Conservation (phyloP, 257 asterid genomes). For the Nicotiana knightiana region DNA sequence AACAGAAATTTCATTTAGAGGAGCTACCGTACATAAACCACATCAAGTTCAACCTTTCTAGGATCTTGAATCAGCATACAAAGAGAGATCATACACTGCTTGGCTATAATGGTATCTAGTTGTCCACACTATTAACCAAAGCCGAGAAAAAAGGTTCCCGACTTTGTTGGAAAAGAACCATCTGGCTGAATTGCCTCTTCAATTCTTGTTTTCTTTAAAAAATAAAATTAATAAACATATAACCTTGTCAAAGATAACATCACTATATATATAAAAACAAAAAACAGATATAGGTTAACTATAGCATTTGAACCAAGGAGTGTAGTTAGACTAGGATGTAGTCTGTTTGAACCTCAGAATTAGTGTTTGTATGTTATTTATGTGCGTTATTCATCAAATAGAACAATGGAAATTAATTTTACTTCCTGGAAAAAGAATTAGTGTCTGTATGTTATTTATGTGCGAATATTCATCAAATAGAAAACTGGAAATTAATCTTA, state of each 20-base stretch:
- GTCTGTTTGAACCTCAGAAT: neutral
- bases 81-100: neutral
- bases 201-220: neutral
- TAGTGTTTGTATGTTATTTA: neutral
- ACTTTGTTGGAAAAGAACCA: neutral
- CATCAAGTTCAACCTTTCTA: neutral
- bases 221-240: neutral
- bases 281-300: neutral
- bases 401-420: neutral
- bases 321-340: neutral
- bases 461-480: neutral
- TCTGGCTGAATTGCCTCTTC: neutral
- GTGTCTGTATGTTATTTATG: neutral
- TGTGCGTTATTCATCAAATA: neutral
- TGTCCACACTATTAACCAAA: conserved; percentile 1
- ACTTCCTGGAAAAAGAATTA: neutral
- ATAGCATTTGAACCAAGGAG: neutral
- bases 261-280: neutral
- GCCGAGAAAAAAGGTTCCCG: neutral
- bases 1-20: neutral
- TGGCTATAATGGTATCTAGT: neutral
- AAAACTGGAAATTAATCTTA: neutral
- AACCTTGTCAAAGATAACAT: neutral
- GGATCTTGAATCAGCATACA: neutral
- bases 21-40: neutral